These are phyloP conservation scores for Trichoderma endophyticum DNA, from an alignment of 2,329 filamentous ascomycete species.

Conservation along the genomic window DNA sequence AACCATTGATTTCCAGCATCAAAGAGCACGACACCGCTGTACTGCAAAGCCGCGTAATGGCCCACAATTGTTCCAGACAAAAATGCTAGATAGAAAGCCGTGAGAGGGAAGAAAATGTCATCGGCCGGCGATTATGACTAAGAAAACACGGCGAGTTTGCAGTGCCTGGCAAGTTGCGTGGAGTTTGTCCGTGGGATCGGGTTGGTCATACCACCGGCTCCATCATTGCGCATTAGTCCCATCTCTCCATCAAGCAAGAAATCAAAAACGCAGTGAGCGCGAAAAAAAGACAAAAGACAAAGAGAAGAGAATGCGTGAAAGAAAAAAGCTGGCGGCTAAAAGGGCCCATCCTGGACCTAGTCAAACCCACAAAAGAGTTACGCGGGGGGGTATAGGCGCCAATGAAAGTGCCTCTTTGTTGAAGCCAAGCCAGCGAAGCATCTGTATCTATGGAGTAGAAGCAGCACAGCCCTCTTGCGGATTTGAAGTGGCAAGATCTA, in stretches of 20 bases:
- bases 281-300: background rate
- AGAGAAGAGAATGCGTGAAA: background rate
- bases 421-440: background rate
- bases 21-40: background rate
- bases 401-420: background rate
- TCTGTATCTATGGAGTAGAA: background rate
- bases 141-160: background rate
- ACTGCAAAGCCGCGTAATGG: background rate
- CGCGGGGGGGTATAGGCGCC: background rate
- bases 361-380: background rate
- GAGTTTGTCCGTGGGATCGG: background rate
- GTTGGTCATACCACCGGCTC: background rate
- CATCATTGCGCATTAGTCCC: background rate
- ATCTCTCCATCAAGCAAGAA: background rate
- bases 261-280: background rate
- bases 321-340: background rate
- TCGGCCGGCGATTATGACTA: background rate
- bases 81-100: background rate
- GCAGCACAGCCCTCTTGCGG: background rate
- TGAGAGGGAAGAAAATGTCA: background rate
- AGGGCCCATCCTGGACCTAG: background rate
- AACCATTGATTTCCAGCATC: background rate
- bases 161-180: background rate
- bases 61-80: background rate
- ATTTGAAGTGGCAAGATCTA: background rate